Base-by-base conservation (phyloP, 2,329 filamentous ascomycete genomes). In the Penicillium rolfsii region DNA sequence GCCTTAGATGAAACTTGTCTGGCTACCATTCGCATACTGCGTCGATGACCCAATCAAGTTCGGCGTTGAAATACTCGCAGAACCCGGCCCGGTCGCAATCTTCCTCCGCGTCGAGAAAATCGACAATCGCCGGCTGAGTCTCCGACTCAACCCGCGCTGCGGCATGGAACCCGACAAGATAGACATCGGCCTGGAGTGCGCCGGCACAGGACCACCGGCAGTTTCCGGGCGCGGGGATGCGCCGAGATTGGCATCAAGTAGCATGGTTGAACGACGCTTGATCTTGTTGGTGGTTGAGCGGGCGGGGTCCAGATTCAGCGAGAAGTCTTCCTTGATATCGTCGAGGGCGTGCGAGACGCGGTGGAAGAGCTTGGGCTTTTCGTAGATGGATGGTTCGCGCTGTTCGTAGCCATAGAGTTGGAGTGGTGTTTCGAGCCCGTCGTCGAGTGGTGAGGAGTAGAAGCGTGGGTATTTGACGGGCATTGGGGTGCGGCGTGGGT, bases 301-400 rank as follows among this genome's bases (percentile, higher is more conserved):
- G 8, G 67, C 60, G 12, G 52, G 36, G 50, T 70, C 67, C 7
- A 73, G 55, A 35, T 72, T 65, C 12, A 70, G 61, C 9, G 71
- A 64, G 22, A 74, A 64, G 56, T 76, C 73, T 58, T 76, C 73
- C 30, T 71, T 73, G 60, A 75, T 75, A 53, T 75, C 73, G 58
- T 70, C 74, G 46, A 76, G 71, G 46, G 71, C 73, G 58, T 75
- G 67, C n/a, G 74, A 76, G 54, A 76, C 66, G 41, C 74, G 70
- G 46, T 62, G 67, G 26, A 76, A 55, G 19, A 73, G 66, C 28
- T 68, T 70, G 35, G 71, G 71, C 40, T 67, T 69, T 45, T 72
- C 65, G 26, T 59, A 52, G 56, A 76, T 70, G 5, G 74, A 76
- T 35, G 72, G 70, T 30, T 71, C 70, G 55, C 74, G 73, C 59